Percentiles rank a stretch among this genome's conserved stretches.
phyloP scores from a whole-genome alignment of 2,329 filamentous ascomycete species.

The Trichoderma sp. region DNA sequence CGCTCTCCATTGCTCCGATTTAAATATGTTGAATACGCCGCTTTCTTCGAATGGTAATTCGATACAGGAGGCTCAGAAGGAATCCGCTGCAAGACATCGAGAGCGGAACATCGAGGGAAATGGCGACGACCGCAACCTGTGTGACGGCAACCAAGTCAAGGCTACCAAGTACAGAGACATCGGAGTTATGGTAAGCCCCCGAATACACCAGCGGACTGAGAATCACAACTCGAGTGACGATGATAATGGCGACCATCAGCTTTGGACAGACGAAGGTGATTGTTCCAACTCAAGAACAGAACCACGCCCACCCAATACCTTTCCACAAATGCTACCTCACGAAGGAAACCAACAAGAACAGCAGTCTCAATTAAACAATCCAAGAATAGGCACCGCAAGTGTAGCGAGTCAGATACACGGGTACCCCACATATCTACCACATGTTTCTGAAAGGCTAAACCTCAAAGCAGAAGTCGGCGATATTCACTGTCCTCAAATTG shows the following conservation, averaged over 20 bases:
- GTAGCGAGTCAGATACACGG: neutral
- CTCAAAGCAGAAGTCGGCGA: neutral
- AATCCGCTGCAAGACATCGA: neutral
- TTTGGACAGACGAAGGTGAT: neutral
- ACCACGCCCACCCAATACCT: neutral
- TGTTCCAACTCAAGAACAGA: neutral
- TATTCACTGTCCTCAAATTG: neutral
- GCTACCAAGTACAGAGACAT: constrained; percentile 23
- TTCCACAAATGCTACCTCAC: neutral
- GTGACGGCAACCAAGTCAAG: neutral
- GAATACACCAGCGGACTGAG: neutral
- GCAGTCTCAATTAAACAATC: neutral
- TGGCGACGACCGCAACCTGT: neutral
- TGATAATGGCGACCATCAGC: neutral
- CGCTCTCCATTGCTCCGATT: neutral
- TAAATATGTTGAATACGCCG: neutral
- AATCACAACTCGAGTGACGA: neutral
- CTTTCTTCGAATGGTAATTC: neutral
- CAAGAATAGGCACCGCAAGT: no score
- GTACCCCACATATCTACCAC: neutral
- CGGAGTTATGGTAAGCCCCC: constrained; percentile 23
- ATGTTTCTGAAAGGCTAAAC: neutral
- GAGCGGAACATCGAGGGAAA: neutral
- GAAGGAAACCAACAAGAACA: neutral
- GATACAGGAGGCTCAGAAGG: neutral